These are phyloP conservation scores for Tinospora cordifolia DNA, from an alignment of 164 flowering plant species.

Conservation along the genomic window DNA sequence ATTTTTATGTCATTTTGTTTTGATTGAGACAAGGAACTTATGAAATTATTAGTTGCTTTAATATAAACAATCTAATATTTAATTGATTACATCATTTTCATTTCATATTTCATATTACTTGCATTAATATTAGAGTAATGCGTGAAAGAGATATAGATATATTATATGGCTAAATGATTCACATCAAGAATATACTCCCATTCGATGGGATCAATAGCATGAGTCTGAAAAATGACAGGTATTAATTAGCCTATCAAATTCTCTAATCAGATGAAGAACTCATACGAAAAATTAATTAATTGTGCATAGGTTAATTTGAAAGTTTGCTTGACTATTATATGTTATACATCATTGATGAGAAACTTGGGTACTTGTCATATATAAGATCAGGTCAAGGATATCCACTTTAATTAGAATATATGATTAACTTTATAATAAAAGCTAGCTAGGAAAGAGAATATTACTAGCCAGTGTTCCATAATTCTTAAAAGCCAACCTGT, in stretches of 20 bases:
- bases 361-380: not conserved
- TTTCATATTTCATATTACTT: not conserved
- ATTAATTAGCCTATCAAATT: not conserved
- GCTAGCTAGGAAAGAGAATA: no score
- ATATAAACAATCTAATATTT: no score
- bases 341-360: not conserved
- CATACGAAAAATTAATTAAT: not conserved
- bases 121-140: no score
- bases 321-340: not conserved
- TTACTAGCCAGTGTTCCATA: not conserved
- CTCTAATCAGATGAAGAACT: not conserved
- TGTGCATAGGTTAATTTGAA: not conserved
- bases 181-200: conserved; percentile 18
- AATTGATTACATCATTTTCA: no score
- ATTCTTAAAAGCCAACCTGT: conserved; percentile 1
- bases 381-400: not conserved
- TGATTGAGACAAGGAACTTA: conserved; percentile 7
- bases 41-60: not conserved
- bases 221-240: conserved; percentile 10
- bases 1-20: not conserved
- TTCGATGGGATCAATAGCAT: conserved; percentile 14
- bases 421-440: not conserved
- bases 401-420: not conserved
- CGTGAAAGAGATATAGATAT: no score
- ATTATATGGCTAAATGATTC: not conserved